Conservation (phyloP, 495 filamentous ascomycete species). For the Sporormia fimetaria region DNA sequence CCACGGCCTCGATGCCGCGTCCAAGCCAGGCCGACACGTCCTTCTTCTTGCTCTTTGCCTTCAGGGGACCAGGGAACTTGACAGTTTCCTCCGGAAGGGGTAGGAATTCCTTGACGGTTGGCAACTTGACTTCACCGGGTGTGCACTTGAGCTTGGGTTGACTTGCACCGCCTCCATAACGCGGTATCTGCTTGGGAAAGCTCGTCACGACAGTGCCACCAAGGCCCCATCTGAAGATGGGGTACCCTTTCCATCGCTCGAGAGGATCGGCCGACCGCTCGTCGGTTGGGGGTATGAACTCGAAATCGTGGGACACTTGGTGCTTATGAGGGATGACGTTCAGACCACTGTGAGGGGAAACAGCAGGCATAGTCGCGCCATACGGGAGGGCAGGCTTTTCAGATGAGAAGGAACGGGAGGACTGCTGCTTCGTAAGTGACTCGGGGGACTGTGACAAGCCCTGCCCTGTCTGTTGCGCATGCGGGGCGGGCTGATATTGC, state of each 20-base stretch:
- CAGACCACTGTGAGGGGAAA: constrained; percentile 35
- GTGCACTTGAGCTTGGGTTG: constrained; percentile 70
- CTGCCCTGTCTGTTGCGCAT: constrained; percentile 48
- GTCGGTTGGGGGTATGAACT: constrained; percentile 53
- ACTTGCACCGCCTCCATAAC: constrained; percentile 63
- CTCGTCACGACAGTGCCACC: constrained; percentile 72
- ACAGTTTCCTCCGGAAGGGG: constrained; percentile 57
- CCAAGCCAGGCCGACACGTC: constrained; percentile 75
- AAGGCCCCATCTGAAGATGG: constrained; percentile 78
- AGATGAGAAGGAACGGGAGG: constrained; percentile 33
- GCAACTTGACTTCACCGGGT: constrained; percentile 72
- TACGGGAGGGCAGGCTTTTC: constrained; percentile 63
- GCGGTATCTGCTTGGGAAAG: constrained; percentile 80
- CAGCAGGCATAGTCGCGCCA: constrained; percentile 41
- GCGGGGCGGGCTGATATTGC: constrained; percentile 30
- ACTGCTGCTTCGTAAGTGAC: constrained; percentile 40
- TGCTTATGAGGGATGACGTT: constrained; percentile 35
- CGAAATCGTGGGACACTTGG: constrained; percentile 31
- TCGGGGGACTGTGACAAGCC: constrained; percentile 84
- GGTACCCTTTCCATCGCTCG: constrained; percentile 79
- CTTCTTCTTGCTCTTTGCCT: constrained; percentile 87
- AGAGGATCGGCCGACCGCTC: constrained; percentile 69
- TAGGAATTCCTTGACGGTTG: constrained; percentile 55
- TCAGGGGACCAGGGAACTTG: constrained; percentile 83
- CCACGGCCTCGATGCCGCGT: constrained; percentile 58